Base-by-base conservation (phyloP, 2,329 filamentous ascomycete species). In the Plenodomus tracheiphilus region DNA sequence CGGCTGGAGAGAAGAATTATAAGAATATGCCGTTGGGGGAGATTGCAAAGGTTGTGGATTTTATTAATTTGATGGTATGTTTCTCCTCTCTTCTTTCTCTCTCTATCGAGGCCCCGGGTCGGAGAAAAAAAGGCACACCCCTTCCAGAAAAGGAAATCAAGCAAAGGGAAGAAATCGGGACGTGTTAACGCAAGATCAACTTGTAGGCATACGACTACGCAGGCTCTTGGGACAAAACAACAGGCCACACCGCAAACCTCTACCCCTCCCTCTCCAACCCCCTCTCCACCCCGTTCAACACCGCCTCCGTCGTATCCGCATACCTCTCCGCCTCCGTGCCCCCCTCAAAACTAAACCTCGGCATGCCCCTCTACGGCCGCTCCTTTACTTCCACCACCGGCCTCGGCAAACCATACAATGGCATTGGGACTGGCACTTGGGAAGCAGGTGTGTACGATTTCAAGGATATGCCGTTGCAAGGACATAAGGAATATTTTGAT, bases 311-410 rank as follows among this genome's bases (percentile, higher is more conserved):
- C 0, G 75, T 97, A 6, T 75, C 84, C 11, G 80, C 84, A 60
- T 97, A 97, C 75, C 76, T 82, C 15, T 67, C 74, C 1, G 79
- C 81, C 3, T 76, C 77, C 6, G 85, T 97, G 0, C 66, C 80
- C 0, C 68, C 85, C 0, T 67, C 78, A 52, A 97, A 96, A 74
- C 83, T 97, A 45, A 88, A 96, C 2, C 72, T 97, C 13, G 92
- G 93, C 2, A 93, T 97, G 88, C 92, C 93, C 2, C 77, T 97
- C 11, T 97, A 97, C 68, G 93, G 93, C 1, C 88, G 91, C 30
- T 85, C 89, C 0, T 97, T 97, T 69, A 80, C 85, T 59, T 83
- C 85, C 56, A 97, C 93, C 0, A 80, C 87, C 20, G 92, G 91
- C 0, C 81, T 84, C 0, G 93, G 93, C 1, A 71, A 77, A 25